phyloP scores from a whole-genome alignment of 306 rosid species.

The Senna siamea region DNA sequence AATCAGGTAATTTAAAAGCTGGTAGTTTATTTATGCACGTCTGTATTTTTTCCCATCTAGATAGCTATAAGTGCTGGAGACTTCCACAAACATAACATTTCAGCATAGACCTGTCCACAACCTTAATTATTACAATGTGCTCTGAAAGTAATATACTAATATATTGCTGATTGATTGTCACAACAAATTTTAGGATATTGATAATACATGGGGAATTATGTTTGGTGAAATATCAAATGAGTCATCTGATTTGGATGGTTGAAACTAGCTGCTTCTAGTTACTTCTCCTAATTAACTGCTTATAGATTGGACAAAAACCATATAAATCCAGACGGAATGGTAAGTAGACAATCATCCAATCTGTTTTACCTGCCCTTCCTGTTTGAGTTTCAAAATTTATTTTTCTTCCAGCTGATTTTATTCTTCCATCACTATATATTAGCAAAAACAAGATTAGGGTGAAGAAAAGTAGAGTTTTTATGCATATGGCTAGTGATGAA shows the following conservation, averaged over 20 bases:
- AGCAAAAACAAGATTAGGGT: not conserved
- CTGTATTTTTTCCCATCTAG: not conserved
- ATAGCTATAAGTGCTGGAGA: not conserved
- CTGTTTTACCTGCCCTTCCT: not conserved
- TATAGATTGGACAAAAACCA: constrained; percentile 6
- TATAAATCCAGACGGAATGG: not conserved
- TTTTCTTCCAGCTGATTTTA: not conserved
- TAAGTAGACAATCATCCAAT: not conserved
- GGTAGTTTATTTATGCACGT: constrained; percentile 11
- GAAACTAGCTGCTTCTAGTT: not conserved
- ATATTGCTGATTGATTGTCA: not conserved
- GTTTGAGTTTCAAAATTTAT: not conserved
- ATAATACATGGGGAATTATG: not conserved
- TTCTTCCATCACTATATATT: not conserved
- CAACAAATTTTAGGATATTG: not conserved
- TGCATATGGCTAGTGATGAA: not conserved
- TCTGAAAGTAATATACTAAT: not conserved
- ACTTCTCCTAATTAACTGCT: not conserved
- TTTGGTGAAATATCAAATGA: not conserved
- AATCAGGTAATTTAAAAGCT: constrained; percentile 68
- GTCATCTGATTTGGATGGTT: constrained; percentile 10
- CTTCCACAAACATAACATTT: constrained; percentile 2
- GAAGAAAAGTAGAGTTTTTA: not conserved
- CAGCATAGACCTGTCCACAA: not conserved
- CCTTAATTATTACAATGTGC: not conserved